Percentiles rank a stretch among this genome's conserved stretches.
These are phyloP conservation scores for Phytophthora agathidicida DNA, from an alignment of 352 stramenopile species.

Conservation along the genomic window DNA sequence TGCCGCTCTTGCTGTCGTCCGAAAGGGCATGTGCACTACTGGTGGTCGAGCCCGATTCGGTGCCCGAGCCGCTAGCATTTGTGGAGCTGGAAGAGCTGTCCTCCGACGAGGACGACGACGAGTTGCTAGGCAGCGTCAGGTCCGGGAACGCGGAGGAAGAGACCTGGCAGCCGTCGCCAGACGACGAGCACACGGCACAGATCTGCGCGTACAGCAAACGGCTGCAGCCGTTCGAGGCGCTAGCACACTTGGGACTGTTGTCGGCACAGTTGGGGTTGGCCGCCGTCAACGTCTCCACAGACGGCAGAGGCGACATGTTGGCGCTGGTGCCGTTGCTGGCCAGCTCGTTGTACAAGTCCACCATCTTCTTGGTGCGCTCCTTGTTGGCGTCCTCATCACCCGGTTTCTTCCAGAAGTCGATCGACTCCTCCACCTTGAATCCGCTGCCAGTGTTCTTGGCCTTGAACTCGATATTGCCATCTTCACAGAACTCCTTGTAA, in stretches of 20 bases:
- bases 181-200: no score
- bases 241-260: no score
- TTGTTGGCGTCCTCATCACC: constrained; percentile 47
- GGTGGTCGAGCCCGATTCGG: constrained; percentile 10
- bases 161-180: constrained; percentile 34
- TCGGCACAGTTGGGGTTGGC: no score
- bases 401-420: constrained; percentile 73
- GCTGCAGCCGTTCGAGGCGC: no score
- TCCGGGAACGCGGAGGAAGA: constrained; percentile 53
- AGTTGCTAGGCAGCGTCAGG: constrained; percentile 34
- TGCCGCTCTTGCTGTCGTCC: constrained; percentile 4
- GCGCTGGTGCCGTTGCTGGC: constrained; percentile 33
- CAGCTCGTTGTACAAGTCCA: constrained; percentile 59
- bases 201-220: no score
- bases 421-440: constrained; percentile 39
- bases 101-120: constrained; percentile 18
- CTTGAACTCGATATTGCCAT: constrained; percentile 61
- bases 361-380: constrained; percentile 41
- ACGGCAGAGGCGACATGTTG: constrained; percentile 60
- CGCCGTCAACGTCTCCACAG: no score
- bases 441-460: constrained; percentile 32
- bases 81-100: constrained; percentile 4
- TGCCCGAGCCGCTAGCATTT: constrained; percentile 7
- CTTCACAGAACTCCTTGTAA: constrained; percentile 69
- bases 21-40: constrained; percentile 13